A percentile compares a stretch with the other conserved stretches of the same genome.
Conservation (phyloP, 164 flowering plant genomes). For the Sextonia rubra region DNA sequence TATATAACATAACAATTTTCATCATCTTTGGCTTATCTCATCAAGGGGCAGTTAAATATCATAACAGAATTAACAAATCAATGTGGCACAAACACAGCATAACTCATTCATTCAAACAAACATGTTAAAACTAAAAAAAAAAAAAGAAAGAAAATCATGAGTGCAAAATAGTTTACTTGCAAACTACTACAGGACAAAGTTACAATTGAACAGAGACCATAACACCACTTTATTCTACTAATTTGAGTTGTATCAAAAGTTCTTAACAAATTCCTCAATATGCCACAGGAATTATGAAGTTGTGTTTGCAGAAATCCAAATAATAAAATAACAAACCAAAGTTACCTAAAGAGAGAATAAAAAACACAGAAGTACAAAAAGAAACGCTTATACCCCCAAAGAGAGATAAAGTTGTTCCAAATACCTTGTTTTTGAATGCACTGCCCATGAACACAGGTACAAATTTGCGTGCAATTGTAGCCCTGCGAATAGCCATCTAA, state of each 20-base stretch:
- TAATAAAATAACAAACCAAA: conserved; percentile 2
- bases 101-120: no score
- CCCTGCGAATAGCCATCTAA: conserved; percentile 93
- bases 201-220: no score
- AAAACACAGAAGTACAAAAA: not conserved
- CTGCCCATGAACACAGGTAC: conserved; percentile 99
- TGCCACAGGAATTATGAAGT: not conserved
- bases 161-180: no score
- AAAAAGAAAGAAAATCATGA: no score
- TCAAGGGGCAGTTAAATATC: no score
- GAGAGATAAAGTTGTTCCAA: not conserved
- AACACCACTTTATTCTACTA: not conserved
- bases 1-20: no score
- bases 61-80: no score
- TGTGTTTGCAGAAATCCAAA: not conserved
- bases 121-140: no score
- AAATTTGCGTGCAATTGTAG: conserved; percentile 81
- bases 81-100: no score
- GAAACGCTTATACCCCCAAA: not conserved
- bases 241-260: not conserved
- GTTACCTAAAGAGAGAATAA: not conserved
- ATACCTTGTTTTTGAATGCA: conserved; percentile 98
- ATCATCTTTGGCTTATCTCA: no score
- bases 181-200: no score
- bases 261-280: not conserved